Base-by-base conservation (phyloP, 2,329 filamentous ascomycete species). In the Pseudocercospora vitis region DNA sequence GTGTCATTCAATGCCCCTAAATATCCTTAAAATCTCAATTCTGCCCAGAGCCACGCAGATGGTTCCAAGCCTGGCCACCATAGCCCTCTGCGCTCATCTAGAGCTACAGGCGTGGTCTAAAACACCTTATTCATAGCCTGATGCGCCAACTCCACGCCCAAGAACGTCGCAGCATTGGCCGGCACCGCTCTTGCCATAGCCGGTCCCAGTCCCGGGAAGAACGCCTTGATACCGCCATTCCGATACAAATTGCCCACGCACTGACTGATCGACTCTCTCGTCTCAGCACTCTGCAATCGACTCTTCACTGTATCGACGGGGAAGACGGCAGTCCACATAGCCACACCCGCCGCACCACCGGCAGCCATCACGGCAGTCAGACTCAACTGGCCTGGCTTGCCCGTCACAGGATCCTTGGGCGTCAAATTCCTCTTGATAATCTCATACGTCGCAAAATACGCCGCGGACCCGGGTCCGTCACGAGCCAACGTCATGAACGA, bases 311-410 rank as follows among this genome's bases (percentile, higher is more conserved):
- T 99, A 69, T 99, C 94, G 60, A 99, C 82, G 18, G 94, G 94
- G 82, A 99, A 99, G 35, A 99, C 91, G 50, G 94, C 91, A 63
- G 96, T 94, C 94, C 94, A 99, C 94, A 99, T 99, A 59, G 94
- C 94, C 21, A 99, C 83, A 68, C 94, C 94, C 0, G 94, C 94
- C 3, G 86, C 88, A 59, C 89, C 94, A 65, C 94, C 94, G 1
- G 94, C 94, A 23, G 84, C 82, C 65, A 91, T 89, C 53, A 99
- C 82, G 8, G 94, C 94, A 1, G 83, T 76, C 59, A 99, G 78
- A 66, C 87, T 92, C 53, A 97, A 75, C 64, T 94, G 79, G 35
- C 91, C 91, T 3, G 88, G 81, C 58, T 68, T 68, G 68, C 86
- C 84, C 19, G 89, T 90, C 14, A 80, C 74, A 2, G 83, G 84